Base-by-base conservation (phyloP, 495 filamentous ascomycete genomes). In the Tuber umbilicatum region DNA sequence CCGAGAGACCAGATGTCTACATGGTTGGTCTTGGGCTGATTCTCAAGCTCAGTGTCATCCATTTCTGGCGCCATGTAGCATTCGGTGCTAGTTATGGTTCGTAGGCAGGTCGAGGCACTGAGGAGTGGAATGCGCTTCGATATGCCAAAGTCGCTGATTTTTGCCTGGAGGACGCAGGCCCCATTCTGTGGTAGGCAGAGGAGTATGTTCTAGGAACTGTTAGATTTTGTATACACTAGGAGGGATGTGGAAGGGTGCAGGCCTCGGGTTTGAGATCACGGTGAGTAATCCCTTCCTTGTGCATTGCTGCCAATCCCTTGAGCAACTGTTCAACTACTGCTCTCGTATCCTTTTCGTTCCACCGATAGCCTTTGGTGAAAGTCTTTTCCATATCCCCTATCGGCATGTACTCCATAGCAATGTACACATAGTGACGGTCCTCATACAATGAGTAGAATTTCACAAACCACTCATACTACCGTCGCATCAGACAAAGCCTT, bases 1-100 rank as follows among this genome's bases (percentile, higher is more conserved):
- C 47, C 71, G 6, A 73, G 47, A 0, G 35, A 31, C 71, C 71
- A 73, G n/a, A 73, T 73, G 38, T 73, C 71, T 41, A 16, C 71
- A 1, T 0, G 1, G 0, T 38, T 31, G 17, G 2, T 23, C 16
- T 40, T 31, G 9, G 6, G 6, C 1, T 55, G n/a, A n/a, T n/a
- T n/a, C n/a, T n/a, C n/a, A n/a, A n/a, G 9, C 2, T 6, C 10
- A 1, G 47, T 55, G 9, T 73, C 17, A 5, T 40, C 0, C 5
- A 67, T 6, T 31, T 73, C 71, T 1, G 71, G 71, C 2, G 71
- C 71, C 21, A 7, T 7, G 37, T 37, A 73, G 10, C 9, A 9
- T 2, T 14, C 2, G 1, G 71, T 73, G 5, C 71, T 47, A 1
- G 37, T 7, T 0, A 0, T 14, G 5, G 47, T 40, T 7, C 67